Base-by-base conservation (phyloP, 208 protist species). In the Porcisia deanei region DNA sequence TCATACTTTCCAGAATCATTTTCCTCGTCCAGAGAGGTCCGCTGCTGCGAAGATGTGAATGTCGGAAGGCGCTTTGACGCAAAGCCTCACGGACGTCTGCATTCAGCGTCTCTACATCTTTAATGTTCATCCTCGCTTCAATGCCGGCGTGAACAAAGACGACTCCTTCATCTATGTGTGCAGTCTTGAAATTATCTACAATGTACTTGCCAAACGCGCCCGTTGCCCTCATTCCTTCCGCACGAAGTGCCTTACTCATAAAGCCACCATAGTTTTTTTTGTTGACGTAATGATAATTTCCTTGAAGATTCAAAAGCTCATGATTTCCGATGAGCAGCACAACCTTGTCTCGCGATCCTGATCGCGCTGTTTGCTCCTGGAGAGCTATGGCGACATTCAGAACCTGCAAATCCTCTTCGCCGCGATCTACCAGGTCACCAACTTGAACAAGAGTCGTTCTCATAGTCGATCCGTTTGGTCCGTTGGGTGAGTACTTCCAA, bases 271-370 rank as follows among this genome's bases (percentile, higher is more conserved):
- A 85, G 45, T 79, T 71, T 12, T 80, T 53, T 12, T 67, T 74
- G 76, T 96, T 81, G 39, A 96, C 92, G 68, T 94, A 95, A 70
- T 89, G 76, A 69, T 88, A 88, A 37, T 86, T 49, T 16, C 87
- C 87, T 65, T 92, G 82, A 69, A 97, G 66, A 66, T 96, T 96
- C 71, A 97, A 80, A 55, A 96, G 68, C 71, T 97, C 91, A 75
- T 97, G 94, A 80, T 97, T 97, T 43, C 94, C 94, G 41, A 97
- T 67, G 47, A 97, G 68, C 10, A 92, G 59, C 30, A 94, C 80
- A 10, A 97, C 80, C 66, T 89, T 85, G 71, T 92, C 91, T 20
- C 71, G 6, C 14, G 64, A 58, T 0, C 53, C 75, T 0, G 59
- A 80, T 18, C 69, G 66, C 37, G 47, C 68, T 79, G 61, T 86